Conservation (phyloP, 768 basidiomycete genomes). For the Tylopilus sp. region DNA sequence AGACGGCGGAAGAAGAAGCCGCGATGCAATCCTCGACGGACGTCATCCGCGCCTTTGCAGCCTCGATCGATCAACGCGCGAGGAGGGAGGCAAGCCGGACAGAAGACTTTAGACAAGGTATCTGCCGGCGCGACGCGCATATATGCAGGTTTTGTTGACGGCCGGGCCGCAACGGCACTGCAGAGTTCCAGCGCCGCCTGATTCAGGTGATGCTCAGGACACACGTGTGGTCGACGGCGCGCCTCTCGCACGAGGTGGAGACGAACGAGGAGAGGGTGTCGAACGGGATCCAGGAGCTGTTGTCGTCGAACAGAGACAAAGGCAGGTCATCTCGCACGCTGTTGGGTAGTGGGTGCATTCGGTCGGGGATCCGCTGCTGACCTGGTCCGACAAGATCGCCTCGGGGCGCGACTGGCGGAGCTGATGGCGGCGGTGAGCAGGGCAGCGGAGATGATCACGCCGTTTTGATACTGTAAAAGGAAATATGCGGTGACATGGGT, state of each 20-base stretch:
- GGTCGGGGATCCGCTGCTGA: slow-evolving; percentile 13
- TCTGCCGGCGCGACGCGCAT: slow-evolving; percentile 15
- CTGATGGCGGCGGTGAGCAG: slow-evolving; percentile 26
- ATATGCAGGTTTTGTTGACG: slow-evolving; percentile 18
- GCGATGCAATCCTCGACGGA: slow-evolving; percentile 19
- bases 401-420: slow-evolving; percentile 21
- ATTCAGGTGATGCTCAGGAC: slow-evolving; percentile 9
- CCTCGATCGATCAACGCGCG: slow-evolving; percentile 14
- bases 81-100: slow-evolving; percentile 16
- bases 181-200: slow-evolving; percentile 25
- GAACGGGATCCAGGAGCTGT: slow-evolving; percentile 15
- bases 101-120: slow-evolving; percentile 26
- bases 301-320: slow-evolving; percentile 27
- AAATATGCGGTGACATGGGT: slow-evolving; percentile 15
- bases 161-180: not conserved
- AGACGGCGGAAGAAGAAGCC: slow-evolving; percentile 20
- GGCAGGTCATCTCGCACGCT: slow-evolving; percentile 32
- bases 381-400: slow-evolving; percentile 17
- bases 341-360: slow-evolving; percentile 20
- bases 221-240: slow-evolving; percentile 29
- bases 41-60: slow-evolving; percentile 17
- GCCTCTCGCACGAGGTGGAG: slow-evolving; percentile 18
- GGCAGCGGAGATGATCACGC: slow-evolving; percentile 25
- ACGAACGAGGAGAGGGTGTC: slow-evolving; percentile 10
- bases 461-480: slow-evolving; percentile 28